Percentiles rank a stretch among this genome's conserved stretches.
Evolutionary conservation across 345 rosid genomes (phyloP).

Genomic region (Angophora floribunda): DNA sequence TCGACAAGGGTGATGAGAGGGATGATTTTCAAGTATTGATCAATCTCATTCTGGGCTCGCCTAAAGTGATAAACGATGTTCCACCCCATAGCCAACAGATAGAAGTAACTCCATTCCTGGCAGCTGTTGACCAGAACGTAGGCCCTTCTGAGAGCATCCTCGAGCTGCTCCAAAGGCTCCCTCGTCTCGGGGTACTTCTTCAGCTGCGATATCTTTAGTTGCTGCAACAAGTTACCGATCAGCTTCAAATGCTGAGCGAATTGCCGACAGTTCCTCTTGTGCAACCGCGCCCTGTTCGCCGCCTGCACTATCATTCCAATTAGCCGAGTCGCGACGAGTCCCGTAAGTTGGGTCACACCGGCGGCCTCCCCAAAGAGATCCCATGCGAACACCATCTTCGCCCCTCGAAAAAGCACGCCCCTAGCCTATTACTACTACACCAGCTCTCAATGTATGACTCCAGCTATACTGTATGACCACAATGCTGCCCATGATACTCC

Average conservation of each 20-base stretch:
- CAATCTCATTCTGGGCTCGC: conserved; percentile 24
- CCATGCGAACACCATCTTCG: neutral
- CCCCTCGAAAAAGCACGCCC: neutral
- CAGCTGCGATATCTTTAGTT: conserved; percentile 16
- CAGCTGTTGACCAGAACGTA: conserved; percentile 21
- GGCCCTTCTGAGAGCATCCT: conserved; percentile 20
- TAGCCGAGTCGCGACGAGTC: conserved; percentile 12
- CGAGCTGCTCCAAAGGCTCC: conserved; percentile 28
- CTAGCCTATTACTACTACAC: neutral
- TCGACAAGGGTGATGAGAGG: conserved; percentile 29
- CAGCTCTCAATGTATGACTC: neutral
- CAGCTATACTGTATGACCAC: neutral
- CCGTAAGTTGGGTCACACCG: conserved; percentile 4
- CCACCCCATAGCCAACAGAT: conserved; percentile 37
- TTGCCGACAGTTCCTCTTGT: conserved; percentile 23
- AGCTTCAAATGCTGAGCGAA: conserved; percentile 26
- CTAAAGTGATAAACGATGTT: conserved; percentile 24
- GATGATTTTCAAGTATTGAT: conserved; percentile 14
- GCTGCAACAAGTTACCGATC: conserved; percentile 20
- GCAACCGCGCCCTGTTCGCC: conserved; percentile 13
- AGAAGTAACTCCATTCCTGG: conserved; percentile 18
- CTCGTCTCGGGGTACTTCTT: conserved; percentile 15
- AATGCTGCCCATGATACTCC: neutral
- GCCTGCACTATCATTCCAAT: conserved; percentile 12
- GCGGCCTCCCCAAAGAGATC: conserved; percentile 3